Evolutionary conservation across 108 stramenopile species (phyloP).

Genomic region (Schizochytrium sp.): DNA sequence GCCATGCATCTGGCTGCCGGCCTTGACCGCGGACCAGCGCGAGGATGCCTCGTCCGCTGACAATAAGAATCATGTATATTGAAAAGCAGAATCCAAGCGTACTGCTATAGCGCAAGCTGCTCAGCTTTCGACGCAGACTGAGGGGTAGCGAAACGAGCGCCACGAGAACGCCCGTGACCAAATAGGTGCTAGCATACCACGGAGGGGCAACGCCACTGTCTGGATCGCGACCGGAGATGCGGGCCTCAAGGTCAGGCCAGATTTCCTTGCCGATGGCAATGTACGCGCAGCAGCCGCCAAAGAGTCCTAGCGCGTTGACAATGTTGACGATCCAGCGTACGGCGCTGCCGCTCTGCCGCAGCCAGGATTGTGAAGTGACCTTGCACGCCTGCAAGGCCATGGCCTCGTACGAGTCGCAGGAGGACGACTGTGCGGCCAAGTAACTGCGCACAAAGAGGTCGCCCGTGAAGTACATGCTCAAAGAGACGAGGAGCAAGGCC

Average conservation of each 20-base stretch:
- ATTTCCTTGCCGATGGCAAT: slow-evolving; percentile 15
- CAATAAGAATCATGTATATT: neutral
- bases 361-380: neutral
- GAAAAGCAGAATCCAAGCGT: neutral
- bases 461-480: neutral
- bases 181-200: neutral
- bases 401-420: neutral
- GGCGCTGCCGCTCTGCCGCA: neutral
- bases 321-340: neutral
- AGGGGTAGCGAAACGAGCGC: neutral
- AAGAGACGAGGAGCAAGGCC: neutral
- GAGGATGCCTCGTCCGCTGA: neutral
- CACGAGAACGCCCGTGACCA: neutral
- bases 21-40: neutral
- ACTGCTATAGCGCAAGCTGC: neutral
- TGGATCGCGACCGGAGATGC: neutral
- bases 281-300: slow-evolving; percentile 15
- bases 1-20: neutral
- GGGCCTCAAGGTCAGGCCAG: neutral
- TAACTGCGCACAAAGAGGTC: neutral
- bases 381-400: neutral
- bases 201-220: neutral
- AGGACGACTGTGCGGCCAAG: neutral
- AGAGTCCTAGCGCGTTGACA: neutral
- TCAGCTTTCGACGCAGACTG: neutral